Base-by-base conservation (phyloP, 1,139 yeast species). In the Nematodospora anomalae region DNA sequence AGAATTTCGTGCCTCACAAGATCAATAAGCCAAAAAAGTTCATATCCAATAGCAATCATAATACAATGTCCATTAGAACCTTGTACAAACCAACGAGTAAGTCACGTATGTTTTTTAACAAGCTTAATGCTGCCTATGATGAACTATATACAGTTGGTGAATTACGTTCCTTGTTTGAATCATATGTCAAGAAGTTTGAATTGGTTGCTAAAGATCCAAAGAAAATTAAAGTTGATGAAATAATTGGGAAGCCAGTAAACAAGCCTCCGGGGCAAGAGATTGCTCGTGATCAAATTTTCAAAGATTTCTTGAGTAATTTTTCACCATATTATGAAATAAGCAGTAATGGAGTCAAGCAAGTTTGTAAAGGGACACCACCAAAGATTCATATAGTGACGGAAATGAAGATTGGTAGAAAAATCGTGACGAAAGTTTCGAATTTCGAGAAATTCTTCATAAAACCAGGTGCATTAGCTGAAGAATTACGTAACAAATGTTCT, bases 401-500 rank as follows among this genome's bases (percentile, higher is more conserved):
- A 57, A 74, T 80, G 47, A 84, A 87, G 48, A 81, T 86, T 40
- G 96, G 97, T 0, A 72, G 95, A 42, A 90, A 89, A 55, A 71
- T 83, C 5, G 76, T 88, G 13, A 90, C 97, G 0, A 71, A 80
- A 32, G 76, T 90, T 0, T 66, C 75, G 16, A 83, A 86, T 43
- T 71, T 85, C 46, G 96, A 87, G 46, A 65, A 67, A 4, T 92
- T 79, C 58, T 71, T 73, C 38, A 74, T 90, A 22, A 82, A 79
- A 41, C 76, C 89, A 0, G 80, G 76, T 26, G 66, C 70, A 6
- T 61, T 92, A 15, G 81, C 95, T 2, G 80, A 78, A 29, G 85
- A 80, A 36, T 60, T 92, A 43, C 77, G 85, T 44, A 79, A 80
- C 21, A 80, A 80, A 44, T 92, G 97, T 58, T 92, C 96, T 13